phyloP scores from a whole-genome alignment of 208 protist genomes.

The Trypanosoma conorhini region DNA sequence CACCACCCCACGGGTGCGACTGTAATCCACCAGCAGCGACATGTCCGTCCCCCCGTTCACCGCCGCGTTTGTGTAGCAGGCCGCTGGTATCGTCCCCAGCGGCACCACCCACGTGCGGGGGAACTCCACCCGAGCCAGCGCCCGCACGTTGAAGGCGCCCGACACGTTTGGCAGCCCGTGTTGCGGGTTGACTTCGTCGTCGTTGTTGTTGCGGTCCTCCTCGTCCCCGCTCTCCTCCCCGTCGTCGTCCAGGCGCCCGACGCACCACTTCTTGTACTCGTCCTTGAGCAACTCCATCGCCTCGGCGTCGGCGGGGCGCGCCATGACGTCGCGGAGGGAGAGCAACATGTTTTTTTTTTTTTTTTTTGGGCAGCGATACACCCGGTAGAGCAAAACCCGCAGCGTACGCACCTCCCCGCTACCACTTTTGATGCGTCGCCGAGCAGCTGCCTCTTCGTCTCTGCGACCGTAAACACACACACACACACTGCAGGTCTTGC shows the following conservation, averaged over 20 bases:
- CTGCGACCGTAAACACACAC: too few relatives aligned
- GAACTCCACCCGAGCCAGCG: conserved; percentile 25
- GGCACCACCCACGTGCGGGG: conserved; percentile 51
- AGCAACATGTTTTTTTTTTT: too few relatives aligned
- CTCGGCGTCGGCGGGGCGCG: conserved; percentile 18
- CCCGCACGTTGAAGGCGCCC: conserved; percentile 23
- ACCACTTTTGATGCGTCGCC: too few relatives aligned
- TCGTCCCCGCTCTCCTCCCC: conserved; percentile 17
- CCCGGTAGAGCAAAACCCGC: too few relatives aligned
- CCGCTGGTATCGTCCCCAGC: conserved; percentile 33
- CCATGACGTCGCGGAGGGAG: conserved; percentile 31
- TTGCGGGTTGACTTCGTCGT: background rate
- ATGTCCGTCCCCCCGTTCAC: conserved; percentile 17
- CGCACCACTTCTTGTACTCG: conserved; percentile 27
- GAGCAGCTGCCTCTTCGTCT: too few relatives aligned
- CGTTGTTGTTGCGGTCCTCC: background rate
- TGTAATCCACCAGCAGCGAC: conserved; percentile 36
- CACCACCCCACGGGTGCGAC: conserved; percentile 41
- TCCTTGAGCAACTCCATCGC: conserved; percentile 19
- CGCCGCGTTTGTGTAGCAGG: conserved; percentile 12
- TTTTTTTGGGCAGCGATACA: too few relatives aligned
- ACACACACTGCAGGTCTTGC: too few relatives aligned
- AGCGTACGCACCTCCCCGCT: too few relatives aligned
- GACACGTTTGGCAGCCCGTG: background rate
- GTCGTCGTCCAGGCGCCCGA: conserved; percentile 16